Conservation (phyloP, 352 stramenopile genomes). For the Phytophthora litchii region DNA sequence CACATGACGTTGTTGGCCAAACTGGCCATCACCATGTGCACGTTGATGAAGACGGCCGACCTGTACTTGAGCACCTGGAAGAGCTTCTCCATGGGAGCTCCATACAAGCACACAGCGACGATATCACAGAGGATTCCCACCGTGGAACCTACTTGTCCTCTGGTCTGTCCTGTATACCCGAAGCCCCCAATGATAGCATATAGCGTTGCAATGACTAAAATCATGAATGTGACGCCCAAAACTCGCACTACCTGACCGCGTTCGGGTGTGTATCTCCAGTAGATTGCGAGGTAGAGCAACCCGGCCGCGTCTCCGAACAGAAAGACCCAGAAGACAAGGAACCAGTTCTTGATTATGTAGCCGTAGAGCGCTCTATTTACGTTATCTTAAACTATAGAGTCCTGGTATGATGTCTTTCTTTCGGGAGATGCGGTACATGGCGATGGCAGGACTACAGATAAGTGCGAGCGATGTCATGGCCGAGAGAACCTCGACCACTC, state of each 20-base stretch:
- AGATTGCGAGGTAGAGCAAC: conserved; percentile 47
- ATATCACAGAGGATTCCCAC: conserved; percentile 36
- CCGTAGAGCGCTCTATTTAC: no score
- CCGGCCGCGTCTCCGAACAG: conserved; percentile 32
- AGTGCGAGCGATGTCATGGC: conserved; percentile 39
- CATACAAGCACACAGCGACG: conserved; percentile 33
- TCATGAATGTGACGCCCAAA: conserved; percentile 12
- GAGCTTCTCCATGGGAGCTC: conserved; percentile 48
- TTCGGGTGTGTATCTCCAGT: conserved; percentile 47
- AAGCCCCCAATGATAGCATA: conserved; percentile 39
- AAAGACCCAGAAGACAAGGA: conserved; percentile 45
- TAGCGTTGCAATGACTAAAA: conserved; percentile 27
- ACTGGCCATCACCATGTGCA: conserved; percentile 49
- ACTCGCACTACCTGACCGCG: conserved; percentile 25
- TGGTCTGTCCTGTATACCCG: conserved; percentile 35
- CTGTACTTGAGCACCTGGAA: conserved; percentile 46
- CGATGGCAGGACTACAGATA: conserved; percentile 43
- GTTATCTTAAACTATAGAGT: no score
- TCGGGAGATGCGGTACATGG: conserved; percentile 37
- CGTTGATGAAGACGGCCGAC: conserved; percentile 42
- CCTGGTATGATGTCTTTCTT: conserved; percentile 35
- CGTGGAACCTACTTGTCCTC: conserved; percentile 27
- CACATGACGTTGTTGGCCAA: conserved; percentile 52
- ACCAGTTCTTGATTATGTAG: conserved; percentile 47
- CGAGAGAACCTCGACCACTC: conserved; percentile 28